phyloP scores from a whole-genome alignment of 164 flowering plant genomes.

The Stephania japonica region DNA sequence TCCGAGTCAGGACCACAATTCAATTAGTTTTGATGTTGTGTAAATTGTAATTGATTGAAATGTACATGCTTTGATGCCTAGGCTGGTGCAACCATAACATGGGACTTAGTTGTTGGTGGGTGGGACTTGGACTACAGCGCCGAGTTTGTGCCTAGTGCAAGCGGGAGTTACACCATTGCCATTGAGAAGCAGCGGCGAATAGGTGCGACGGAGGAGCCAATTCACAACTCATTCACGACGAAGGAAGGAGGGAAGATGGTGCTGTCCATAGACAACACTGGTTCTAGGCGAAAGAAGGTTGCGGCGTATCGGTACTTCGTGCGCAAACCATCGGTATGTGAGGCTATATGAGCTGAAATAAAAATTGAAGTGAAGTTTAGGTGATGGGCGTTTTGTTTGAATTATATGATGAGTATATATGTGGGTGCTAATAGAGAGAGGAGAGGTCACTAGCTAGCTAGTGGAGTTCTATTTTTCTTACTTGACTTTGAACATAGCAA shows the following conservation, averaged over 20 bases:
- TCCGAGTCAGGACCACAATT: no score
- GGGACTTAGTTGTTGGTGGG: conserved; percentile 97
- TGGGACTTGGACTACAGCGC: conserved; percentile 97
- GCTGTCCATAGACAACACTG: conserved; percentile 71
- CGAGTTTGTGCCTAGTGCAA: conserved; percentile 67
- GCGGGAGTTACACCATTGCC: conserved; percentile 73
- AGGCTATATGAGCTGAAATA: background rate
- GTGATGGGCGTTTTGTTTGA: no score
- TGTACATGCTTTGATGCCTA: conserved; percentile 8
- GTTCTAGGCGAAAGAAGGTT: conserved; percentile 65
- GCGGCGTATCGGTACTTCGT: conserved; percentile 89
- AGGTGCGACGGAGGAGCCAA: conserved; percentile 45
- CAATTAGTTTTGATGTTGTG: no score
- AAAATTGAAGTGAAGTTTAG: no score
- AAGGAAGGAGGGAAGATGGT: conserved; percentile 83
- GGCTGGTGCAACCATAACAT: conserved; percentile 82
- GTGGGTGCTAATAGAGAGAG: background rate
- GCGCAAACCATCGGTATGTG: conserved; percentile 34
- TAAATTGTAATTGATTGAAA: background rate
- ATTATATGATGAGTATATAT: no score
- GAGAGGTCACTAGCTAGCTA: no score
- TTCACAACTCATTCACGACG: conserved; percentile 63
- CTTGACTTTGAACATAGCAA: no score
- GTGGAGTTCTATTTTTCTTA: no score
- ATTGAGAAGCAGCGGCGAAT: conserved; percentile 63